These are phyloP conservation scores for Physaria fendleri DNA, from an alignment of 345 rosid genomes.

Conservation along the genomic window DNA sequence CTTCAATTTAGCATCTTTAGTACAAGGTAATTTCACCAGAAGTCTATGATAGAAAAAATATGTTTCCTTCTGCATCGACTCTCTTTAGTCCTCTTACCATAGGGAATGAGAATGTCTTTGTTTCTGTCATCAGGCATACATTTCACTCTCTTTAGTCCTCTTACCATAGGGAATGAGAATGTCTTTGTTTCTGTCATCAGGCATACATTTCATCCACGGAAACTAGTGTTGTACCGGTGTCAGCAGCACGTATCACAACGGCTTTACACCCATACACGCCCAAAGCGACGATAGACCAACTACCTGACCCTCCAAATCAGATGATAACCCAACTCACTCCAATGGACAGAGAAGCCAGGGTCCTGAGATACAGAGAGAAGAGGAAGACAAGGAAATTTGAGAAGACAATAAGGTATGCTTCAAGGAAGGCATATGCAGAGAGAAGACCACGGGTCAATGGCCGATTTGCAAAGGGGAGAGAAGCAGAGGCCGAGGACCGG, in stretches of 20 bases:
- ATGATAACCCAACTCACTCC: conserved; percentile 60
- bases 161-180: conserved; percentile 18
- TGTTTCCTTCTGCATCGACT: conserved; percentile 10
- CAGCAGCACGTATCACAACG: conserved; percentile 45
- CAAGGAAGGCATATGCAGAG: conserved; percentile 96
- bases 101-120: no score
- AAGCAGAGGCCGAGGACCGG: conserved; percentile 55
- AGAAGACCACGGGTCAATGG: conserved; percentile 90
- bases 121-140: no score
- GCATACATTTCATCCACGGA: conserved; percentile 60
- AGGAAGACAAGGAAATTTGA: conserved; percentile 81
- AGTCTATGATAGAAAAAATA: background rate
- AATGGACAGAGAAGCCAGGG: conserved; percentile 87
- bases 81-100: no score
- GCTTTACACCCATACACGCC: conserved; percentile 38
- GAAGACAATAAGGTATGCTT: conserved; percentile 95
- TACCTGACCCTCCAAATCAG: conserved; percentile 46
- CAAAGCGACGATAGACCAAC: conserved; percentile 51
- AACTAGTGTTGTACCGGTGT: conserved; percentile 56
- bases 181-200: conserved; percentile 35
- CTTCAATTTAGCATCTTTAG: background rate
- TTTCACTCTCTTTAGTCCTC: no score
- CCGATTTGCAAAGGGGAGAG: conserved; percentile 73
- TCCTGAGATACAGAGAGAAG: conserved; percentile 87
- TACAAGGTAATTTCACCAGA: background rate